Evolutionary conservation across 495 filamentous ascomycete species (phyloP), one percentile per base, ranked within the genome.

Genomic region (Podospora pseudoanserina): DNA sequence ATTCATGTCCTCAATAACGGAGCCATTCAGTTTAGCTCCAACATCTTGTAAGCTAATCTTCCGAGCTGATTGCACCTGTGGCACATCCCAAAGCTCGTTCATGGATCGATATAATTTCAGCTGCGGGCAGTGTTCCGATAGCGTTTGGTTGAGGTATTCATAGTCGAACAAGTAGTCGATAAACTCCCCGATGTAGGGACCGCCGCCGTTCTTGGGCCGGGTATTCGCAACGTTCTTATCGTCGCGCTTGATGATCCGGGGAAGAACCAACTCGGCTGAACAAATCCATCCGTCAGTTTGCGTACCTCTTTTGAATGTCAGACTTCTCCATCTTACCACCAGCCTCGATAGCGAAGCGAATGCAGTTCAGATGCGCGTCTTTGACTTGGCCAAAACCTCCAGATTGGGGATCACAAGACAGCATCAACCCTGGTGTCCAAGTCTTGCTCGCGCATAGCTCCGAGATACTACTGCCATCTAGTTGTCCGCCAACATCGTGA

Each of bases 311-410:
- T 5, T 3, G 13, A 49, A 49, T 13, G 23, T 23, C 23, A 23
- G 23, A 23, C 23, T 23, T 23, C 23, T 49, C 39, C 15, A 49
- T 49, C 70, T 69, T 32, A 72, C 78, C 77, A 60, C 78, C 78
- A 63, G 76, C 77, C 68, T 80, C 78, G 19, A 80, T 78, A 16
- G 76, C 77, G 65, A 75, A 74, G n/a, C 78, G 72, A 18, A 79
- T 70, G 70, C 78, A 80, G 57, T 71, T 75, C 32, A 80, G 61
- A 19, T 79, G 69, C 5, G 75, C 68, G 67, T 80, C 79, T 58
- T 74, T 71, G 23, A 78, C 74, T 39, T 73, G 67, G 7, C 67
- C 73, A 23, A 77, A 57, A 34, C 77, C 78, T 15, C 76, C 77
- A 0, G 62, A 16, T 7, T 70, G 54, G n/a, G 72, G 65, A 11